These are phyloP conservation scores for Neopestalotiopsis rosae DNA, from an alignment of 2,329 filamentous ascomycete species.

Conservation along the genomic window DNA sequence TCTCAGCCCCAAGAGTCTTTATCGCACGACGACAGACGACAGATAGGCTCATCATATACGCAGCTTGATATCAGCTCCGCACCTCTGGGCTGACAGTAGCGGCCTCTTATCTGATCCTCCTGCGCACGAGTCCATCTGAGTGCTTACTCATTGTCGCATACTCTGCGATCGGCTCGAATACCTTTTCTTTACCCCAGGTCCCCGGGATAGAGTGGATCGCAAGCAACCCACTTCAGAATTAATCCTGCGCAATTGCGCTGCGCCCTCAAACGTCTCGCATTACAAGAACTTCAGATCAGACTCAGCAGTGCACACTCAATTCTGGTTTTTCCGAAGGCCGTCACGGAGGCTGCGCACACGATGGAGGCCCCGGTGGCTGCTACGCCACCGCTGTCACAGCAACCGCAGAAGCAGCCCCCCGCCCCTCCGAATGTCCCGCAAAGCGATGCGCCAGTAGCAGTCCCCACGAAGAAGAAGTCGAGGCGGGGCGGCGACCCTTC, in stretches of 20 bases:
- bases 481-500: slow-evolving; percentile 53
- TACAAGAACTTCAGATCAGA: neutral
- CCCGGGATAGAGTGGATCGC: neutral
- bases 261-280: neutral
- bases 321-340: neutral
- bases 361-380: slow-evolving; percentile 7
- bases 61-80: neutral
- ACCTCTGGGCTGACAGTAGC: no score
- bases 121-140: neutral
- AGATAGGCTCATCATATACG: neutral
- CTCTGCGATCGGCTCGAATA: neutral
- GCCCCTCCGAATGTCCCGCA: neutral
- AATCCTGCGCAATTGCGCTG: neutral
- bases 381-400: neutral
- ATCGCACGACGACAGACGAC: neutral
- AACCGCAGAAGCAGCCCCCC: neutral
- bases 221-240: neutral
- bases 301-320: neutral
- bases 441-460: slow-evolving; percentile 13
- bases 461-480: slow-evolving; percentile 52
- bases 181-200: neutral
- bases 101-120: no score
- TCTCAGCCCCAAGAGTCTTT: neutral
- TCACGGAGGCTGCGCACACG: neutral
- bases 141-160: neutral